Conservation (phyloP, 768 basidiomycete species). For the Mycena polygramma region DNA sequence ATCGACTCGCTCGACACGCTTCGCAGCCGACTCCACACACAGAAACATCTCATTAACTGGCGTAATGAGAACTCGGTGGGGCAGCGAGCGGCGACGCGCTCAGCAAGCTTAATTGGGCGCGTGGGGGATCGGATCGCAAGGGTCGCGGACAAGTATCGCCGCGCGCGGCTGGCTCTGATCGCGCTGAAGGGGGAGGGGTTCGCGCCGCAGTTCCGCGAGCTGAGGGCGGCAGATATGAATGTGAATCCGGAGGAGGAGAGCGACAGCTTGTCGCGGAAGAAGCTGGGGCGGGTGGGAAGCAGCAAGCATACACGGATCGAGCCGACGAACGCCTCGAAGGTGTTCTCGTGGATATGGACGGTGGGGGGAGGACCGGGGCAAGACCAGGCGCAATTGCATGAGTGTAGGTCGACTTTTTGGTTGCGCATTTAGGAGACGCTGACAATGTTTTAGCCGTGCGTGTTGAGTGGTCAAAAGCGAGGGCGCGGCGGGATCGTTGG, state of each 20-base stretch:
- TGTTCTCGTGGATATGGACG: constrained; percentile 23
- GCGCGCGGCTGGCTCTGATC: not conserved
- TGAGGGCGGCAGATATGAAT: constrained; percentile 1
- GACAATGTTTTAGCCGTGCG: not conserved
- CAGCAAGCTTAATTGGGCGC: not conserved
- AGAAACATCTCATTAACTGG: not conserved
- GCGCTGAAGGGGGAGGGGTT: not conserved
- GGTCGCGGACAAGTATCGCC: not conserved
- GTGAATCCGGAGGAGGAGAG: not conserved
- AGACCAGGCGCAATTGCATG: constrained; percentile 1
- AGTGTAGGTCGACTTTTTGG: not conserved
- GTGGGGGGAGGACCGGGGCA: constrained; percentile 2
- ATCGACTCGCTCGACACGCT: not conserved
- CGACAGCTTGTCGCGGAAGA: not conserved
- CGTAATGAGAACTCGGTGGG: constrained; percentile 1
- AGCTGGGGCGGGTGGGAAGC: too few species aligned
- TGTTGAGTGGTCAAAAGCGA: constrained; percentile 9
- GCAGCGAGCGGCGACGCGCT: constrained; percentile 1
- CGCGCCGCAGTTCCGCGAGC: not conserved
- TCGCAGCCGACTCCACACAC: not conserved
- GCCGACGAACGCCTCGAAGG: not conserved
- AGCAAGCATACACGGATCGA: too few species aligned
- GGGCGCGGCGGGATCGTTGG: constrained; percentile 1
- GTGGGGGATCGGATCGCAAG: constrained; percentile 2
- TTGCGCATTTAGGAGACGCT: too few species aligned